Base-by-base conservation (phyloP, 768 basidiomycete species). In the Pleurotus pulmonarius region DNA sequence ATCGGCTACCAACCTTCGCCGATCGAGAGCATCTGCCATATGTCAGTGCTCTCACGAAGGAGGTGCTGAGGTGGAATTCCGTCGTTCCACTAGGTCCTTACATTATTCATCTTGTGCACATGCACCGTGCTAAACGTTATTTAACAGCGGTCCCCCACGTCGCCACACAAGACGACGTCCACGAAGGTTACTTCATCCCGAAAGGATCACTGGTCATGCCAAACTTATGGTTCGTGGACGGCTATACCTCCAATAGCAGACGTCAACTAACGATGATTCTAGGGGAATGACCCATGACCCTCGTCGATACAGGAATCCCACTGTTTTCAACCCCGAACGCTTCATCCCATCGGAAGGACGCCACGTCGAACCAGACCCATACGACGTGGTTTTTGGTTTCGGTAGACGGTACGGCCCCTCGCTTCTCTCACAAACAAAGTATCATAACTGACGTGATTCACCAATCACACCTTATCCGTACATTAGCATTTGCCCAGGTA, bases 381-480 rank as follows among this genome's bases (percentile, higher is more conserved):
- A 81, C 55, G 75, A 75, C 47, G 65, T 84, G 46, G 84, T 81
- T 62, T 90, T 88, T 69, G 87, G 87, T 5, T 90, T 87, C 63
- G 87, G 87, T 47, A 74, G 87, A 69, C 79, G 87, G 79, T 78
- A 58, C 58, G 77, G 69, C 11, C 12, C n/a, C 29, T 34, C 29
- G 29, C 12, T 43, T 56, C 46, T 56, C 5, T 18, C 15, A 15
- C 38, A 41, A 13, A 15, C 15, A 39, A 3, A 20, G 41, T 41
- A 22, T 34, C 22, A 37, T 38, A 11, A 16, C 16, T 49, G 40
- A 43, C 16, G 24, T 44, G 43, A 37, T 49, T 15, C 29, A 15
- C 43, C 11, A 39, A 39, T 48, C 13, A 13, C 54, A 3, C 34
- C 45, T 20, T 52, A 15, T n/a, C 47, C n/a, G 24, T 25, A 6